Evolutionary conservation across 768 basidiomycete species (phyloP), one percentile per base, ranked within the genome.

Genomic region (Fomitopsis pulvina): DNA sequence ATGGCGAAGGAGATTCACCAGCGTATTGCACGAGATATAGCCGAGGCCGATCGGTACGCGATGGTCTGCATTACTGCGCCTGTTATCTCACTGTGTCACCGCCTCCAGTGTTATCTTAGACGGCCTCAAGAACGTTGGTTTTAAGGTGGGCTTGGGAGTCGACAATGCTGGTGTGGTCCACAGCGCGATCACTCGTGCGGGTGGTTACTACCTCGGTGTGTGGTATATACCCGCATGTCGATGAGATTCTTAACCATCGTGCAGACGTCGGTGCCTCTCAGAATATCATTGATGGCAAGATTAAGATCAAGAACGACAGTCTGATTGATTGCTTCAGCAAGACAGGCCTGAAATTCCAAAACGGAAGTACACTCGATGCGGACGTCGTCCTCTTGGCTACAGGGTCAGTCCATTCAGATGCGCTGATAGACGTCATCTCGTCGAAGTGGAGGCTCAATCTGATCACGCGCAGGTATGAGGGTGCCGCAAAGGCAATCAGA

Each of bases 151-250:
- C 41, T 56, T 63, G 5, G 84, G 83, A 7, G 68, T 68, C 27
- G 73, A 78, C 6, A 75, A 68, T 18, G 67, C 74, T 1, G 83
- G 84, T 0, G 69, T 78, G 51, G 49, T 75, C 9, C 63, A 75
- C 37, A 63, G 78, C n/a, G 74, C 73, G 12, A 77, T 71, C 60
- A 60, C 60, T 7, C 71, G 69, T 34, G 77, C 65, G 0, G 83
- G 83, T 22, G 83, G 86, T 4, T 87, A 82, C 62, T 87, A 87
- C 63, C 66, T 85, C 1, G 83, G 85, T n/a, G n/a, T 41, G 10
- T 10, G 10, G 10, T 41, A 20, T 20, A 9, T 10, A 9, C 20
- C 9, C 40, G 10, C 40, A 14, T 21, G 9, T 9, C 40, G 10
- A n/a, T n/a, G n/a, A n/a, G n/a, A n/a, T n/a, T n/a, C n/a, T n/a